Conservation (phyloP, 345 rosid genomes). For the Boechera divaricarpa region DNA sequence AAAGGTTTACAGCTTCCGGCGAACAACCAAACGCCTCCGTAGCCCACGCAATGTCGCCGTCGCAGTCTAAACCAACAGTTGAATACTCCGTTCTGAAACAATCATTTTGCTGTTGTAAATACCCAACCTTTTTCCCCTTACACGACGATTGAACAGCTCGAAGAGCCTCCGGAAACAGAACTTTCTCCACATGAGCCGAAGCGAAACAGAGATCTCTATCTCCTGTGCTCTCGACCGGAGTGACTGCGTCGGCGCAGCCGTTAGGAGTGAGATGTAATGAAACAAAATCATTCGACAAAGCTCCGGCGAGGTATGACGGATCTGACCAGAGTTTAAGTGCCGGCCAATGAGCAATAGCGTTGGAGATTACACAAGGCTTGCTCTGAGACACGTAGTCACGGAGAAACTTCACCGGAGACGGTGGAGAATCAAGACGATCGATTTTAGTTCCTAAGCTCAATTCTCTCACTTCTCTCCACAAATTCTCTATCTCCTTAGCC, state of each 20-base stretch:
- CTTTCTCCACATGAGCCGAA: conserved; percentile 66
- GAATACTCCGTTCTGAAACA: conserved; percentile 76
- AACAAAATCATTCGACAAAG: conserved; percentile 64
- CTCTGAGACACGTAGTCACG: conserved; percentile 70
- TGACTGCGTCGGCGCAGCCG: conserved; percentile 78
- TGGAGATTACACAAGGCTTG: conserved; percentile 83
- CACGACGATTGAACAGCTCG: conserved; percentile 48
- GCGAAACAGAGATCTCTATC: conserved; percentile 63
- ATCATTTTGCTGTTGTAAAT: conserved; percentile 86
- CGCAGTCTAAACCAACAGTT: conserved; percentile 62
- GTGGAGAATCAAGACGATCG: conserved; percentile 56
- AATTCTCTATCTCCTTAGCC: conserved; percentile 47
- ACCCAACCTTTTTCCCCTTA: conserved; percentile 51
- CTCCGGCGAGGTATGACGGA: conserved; percentile 53
- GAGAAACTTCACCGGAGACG: conserved; percentile 69
- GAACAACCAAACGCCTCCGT: conserved; percentile 72
- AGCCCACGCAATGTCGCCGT: conserved; percentile 71
- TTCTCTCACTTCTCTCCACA: conserved; percentile 83
- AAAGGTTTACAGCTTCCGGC: conserved; percentile 94
- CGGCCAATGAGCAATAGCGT: conserved; percentile 73
- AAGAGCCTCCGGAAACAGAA: conserved; percentile 67
- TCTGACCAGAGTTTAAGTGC: conserved; percentile 71
- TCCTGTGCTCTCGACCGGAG: conserved; percentile 20
- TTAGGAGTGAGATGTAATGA: conserved; percentile 86
- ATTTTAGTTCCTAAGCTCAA: conserved; percentile 47